A percentile compares a stretch with the other conserved stretches of the same genome.
Evolutionary conservation across 805 yeast species (phyloP).

Genomic region (Sporopachydermia quercuum): DNA sequence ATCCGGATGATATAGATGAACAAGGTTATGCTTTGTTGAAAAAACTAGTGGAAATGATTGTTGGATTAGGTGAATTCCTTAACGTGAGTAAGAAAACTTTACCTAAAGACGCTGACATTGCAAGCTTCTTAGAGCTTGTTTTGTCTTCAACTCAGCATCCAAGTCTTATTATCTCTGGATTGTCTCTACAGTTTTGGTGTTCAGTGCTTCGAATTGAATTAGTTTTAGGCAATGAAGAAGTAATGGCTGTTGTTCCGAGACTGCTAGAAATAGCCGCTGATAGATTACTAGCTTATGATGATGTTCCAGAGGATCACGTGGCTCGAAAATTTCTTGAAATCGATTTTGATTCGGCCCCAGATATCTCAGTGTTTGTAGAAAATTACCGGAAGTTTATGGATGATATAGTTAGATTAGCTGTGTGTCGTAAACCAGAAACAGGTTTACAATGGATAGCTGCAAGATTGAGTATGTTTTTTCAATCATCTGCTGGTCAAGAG

Average conservation of each 20-base stretch:
- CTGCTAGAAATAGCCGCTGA: conserved; percentile 65
- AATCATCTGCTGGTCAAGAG: conserved; percentile 48
- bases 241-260: conserved; percentile 43
- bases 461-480: conserved; percentile 56
- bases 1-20: conserved; percentile 66
- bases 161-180: conserved; percentile 78
- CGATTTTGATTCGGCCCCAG: conserved; percentile 83
- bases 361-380: conserved; percentile 56
- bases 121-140: conserved; percentile 57
- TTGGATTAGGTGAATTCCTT: conserved; percentile 68
- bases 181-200: conserved; percentile 91
- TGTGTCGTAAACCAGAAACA: conserved; percentile 73
- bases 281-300: conserved; percentile 59
- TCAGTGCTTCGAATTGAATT: conserved; percentile 64
- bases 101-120: conserved; percentile 44
- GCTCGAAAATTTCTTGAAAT: conserved; percentile 57
- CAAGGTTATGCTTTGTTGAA: conserved; percentile 67
- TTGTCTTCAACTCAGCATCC: conserved; percentile 71
- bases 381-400: conserved; percentile 76
- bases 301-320: conserved; percentile 46
- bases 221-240: conserved; percentile 16
- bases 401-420: conserved; percentile 77
- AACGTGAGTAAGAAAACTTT: conserved; percentile 28
- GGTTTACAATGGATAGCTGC: conserved; percentile 72
- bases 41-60: conserved; percentile 87